Evolutionary conservation across 192 early-diverging fungal genomes (phyloP).

Genomic region (Powellomyces hirtus): DNA sequence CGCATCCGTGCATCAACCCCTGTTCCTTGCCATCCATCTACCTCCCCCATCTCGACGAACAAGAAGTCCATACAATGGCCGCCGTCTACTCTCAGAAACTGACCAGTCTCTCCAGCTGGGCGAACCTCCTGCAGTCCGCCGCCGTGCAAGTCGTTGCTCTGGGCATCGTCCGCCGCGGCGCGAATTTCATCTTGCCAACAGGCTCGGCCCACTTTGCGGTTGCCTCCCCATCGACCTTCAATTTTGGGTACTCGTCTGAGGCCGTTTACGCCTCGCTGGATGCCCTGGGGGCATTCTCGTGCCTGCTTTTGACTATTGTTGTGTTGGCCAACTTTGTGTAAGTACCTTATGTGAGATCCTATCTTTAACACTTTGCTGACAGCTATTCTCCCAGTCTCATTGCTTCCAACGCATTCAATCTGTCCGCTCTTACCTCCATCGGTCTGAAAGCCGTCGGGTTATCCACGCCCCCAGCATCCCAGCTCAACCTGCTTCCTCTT

Average conservation of each 20-base stretch:
- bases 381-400: constrained; percentile 5
- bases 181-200: constrained; percentile 2
- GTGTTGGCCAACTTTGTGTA: constrained; percentile 19
- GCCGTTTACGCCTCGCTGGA: not conserved
- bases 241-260: constrained; percentile 12
- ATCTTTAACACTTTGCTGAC: not conserved
- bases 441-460: constrained; percentile 16
- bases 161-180: constrained; percentile 15
- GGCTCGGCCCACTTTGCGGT: constrained; percentile 12
- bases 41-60: no score
- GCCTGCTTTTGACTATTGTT: not conserved
- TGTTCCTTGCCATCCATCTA: no score
- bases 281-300: constrained; percentile 3
- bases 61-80: no score
- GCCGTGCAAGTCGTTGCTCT: constrained; percentile 10
- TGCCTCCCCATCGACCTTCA: constrained; percentile 1
- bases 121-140: not conserved
- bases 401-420: constrained; percentile 18
- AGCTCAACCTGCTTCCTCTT: constrained; percentile 21
- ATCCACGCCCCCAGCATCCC: not conserved
- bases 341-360: not conserved
- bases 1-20: no score
- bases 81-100: not conserved
- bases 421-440: constrained; percentile 10
- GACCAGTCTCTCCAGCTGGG: constrained; percentile 10